Conservation (phyloP, 805 yeast species). For the Ogataea trehaloabstinens region DNA sequence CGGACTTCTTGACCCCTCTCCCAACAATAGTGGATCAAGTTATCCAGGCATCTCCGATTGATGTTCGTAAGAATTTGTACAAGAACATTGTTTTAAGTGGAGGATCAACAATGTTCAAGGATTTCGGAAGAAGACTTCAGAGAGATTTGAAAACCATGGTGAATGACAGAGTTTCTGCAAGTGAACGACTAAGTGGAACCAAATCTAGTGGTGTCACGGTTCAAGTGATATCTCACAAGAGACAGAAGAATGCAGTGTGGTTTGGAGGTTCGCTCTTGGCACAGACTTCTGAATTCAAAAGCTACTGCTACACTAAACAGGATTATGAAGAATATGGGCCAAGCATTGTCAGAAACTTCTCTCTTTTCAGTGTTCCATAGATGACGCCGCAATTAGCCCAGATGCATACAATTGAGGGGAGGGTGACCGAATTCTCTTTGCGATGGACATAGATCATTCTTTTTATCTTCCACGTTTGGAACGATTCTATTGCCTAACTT, state of each 20-base stretch:
- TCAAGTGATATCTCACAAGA: slow-evolving; percentile 93
- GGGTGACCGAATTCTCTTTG: no score
- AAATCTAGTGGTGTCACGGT: slow-evolving; percentile 94
- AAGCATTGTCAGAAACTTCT: slow-evolving; percentile 93
- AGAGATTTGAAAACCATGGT: slow-evolving; percentile 88
- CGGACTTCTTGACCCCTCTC: slow-evolving; percentile 92
- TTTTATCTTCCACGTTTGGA: no score
- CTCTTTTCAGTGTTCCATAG: slow-evolving; percentile 86
- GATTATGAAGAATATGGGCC: slow-evolving; percentile 99
- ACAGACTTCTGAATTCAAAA: slow-evolving; percentile 93
- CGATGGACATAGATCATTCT: no score
- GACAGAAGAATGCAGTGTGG: slow-evolving; percentile 99
- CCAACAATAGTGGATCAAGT: slow-evolving; percentile 96
- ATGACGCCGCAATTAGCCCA: no score
- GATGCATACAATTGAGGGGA: background rate
- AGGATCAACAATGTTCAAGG: slow-evolving; percentile 98
- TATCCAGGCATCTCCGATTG: slow-evolving; percentile 93
- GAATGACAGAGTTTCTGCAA: slow-evolving; percentile 78
- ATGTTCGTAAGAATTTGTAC: slow-evolving; percentile 94
- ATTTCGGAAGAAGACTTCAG: slow-evolving; percentile 95
- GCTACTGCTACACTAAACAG: slow-evolving; percentile 94
- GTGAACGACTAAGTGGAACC: slow-evolving; percentile 72
- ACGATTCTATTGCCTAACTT: no score
- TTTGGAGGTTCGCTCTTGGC: slow-evolving; percentile 97
- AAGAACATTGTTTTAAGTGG: slow-evolving; percentile 95